Evolutionary conservation across 1,284 basidiomycete genomes (phyloP), one percentile per base, ranked within the genome.

Genomic region (Cutaneotrichosporon mucoides): DNA sequence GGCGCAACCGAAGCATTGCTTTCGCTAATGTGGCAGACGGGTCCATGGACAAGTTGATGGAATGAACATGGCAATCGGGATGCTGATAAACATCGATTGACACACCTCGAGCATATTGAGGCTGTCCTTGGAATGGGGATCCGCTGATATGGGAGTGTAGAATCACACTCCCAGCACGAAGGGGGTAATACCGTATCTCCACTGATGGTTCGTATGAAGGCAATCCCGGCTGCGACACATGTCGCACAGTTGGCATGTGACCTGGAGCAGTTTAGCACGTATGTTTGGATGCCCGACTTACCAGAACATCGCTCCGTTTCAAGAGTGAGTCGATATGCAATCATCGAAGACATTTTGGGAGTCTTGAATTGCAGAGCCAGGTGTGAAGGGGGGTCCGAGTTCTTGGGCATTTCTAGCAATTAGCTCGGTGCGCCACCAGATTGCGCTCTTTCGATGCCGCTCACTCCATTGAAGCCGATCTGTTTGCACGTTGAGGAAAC

Each of bases 141-240:
- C 61, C 61, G 5, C 80, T 78, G 1, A 81, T 73, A 72, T 94
- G 91, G 0, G 86, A 84, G 69, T 93, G 91, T 2, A 92, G 77
- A 11, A 85, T 79, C 15, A 86, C 76, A 0, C 79, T 16, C n/a
- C 33, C 12, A 8, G 38, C 24, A 0, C 38, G 38, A 16, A 86
- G 75, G 8, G 85, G 82, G 69, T 86, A 86, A 70, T 87, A 90
- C 63, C 90, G 87, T 0, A 83, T 82, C 77, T 94, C 91, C 35
- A 80, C 34, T 4, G 36, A 33, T 5, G 49, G 13, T 2, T 4
- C 15, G 2, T 35, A 24, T 11, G 48, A 34, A 10, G 47, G 10
- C 3, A 13, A 13, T 2, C 12, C 33, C n/a, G 58, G 40, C 1
- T 12, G 48, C 1, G 47, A 53, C 79, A 83, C 43, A 56, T 56